Evolutionary conservation across 2,329 filamentous ascomycete species (phyloP), one percentile per base, ranked within the genome.

Genomic region (Nemania sp.): DNA sequence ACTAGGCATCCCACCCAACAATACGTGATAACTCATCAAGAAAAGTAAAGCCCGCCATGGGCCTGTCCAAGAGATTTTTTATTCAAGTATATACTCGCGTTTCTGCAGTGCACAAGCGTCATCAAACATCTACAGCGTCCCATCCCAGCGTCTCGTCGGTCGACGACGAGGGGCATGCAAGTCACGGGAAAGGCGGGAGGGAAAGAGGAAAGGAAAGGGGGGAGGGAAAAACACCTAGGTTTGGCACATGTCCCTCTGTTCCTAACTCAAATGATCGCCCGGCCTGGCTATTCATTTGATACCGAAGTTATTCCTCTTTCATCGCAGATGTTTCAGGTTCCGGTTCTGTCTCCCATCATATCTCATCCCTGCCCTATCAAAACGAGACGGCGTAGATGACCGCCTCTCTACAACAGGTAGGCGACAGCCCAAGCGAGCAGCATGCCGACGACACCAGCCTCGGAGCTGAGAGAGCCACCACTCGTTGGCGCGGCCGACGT

Each of bases 331-430:
- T 42, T n/a, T n/a, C n/a, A n/a, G n/a, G n/a, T n/a, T n/a, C n/a
- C n/a, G n/a, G 17, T 17, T 42, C 39, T n/a, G 39, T 21, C 51
- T 50, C 51, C 56, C 47, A 43, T 29, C 35, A 39, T 35, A 7
- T 39, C 11, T n/a, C 35, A 13, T n/a, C 10, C 3, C 35, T 39
- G 11, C 12, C 15, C 35, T 39, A 39, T 39, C 35, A 39, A n/a
- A 12, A 12, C 35, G 12, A n/a, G 50, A 50, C 35, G n/a, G 7
- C 21, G n/a, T 51, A 7, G 7, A 5, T 18, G 6, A 25, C 20
- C 20, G 15, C 20, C 35, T 10, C 43, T 60, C 68, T 65, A 71
- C 45, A 71, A 56, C 18, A 71, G 53, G 63, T 66, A 65, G 6
- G 63, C 63, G n/a, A 67, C 49, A 11, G 61, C 66, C 43, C 17